These are phyloP conservation scores for Rhodamnia rubescens DNA, from an alignment of 345 rosid genomes.

Conservation along the genomic window DNA sequence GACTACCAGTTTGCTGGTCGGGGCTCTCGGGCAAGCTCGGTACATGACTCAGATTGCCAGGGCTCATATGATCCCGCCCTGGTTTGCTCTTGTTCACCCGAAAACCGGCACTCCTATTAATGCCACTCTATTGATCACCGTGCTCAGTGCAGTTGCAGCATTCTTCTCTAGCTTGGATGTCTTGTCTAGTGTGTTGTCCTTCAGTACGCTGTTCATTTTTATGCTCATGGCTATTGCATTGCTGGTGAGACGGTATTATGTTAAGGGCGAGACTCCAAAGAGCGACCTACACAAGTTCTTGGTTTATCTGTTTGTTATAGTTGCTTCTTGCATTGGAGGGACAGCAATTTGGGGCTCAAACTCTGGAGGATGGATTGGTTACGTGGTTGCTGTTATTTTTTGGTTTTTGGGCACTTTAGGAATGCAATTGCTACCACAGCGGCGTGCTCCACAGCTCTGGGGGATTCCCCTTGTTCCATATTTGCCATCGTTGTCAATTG, in stretches of 20 bases:
- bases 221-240: conserved; percentile 71
- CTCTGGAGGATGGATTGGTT: conserved; percentile 44
- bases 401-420: conserved; percentile 71
- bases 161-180: conserved; percentile 83
- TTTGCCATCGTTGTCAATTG: conserved; percentile 76
- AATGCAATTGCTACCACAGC: conserved; percentile 43
- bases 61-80: conserved; percentile 92
- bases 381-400: conserved; percentile 21
- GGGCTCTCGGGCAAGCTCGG: conserved; percentile 89
- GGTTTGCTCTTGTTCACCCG: conserved; percentile 80
- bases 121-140: conserved; percentile 64
- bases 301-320: too few species aligned
- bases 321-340: too few species aligned
- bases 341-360: not conserved
- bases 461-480: conserved; percentile 88
- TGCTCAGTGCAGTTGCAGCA: conserved; percentile 41
- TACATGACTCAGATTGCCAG: conserved; percentile 95
- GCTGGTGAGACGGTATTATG: too few species aligned
- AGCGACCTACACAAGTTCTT: too few species aligned
- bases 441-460: conserved; percentile 59
- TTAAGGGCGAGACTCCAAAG: too few species aligned
- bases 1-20: conserved; percentile 81
- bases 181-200: conserved; percentile 61
- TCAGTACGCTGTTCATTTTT: conserved; percentile 69
- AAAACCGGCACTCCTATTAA: conserved; percentile 82